Base-by-base conservation (phyloP, 2,329 filamentous ascomycete species). In the Venturia pyrina region DNA sequence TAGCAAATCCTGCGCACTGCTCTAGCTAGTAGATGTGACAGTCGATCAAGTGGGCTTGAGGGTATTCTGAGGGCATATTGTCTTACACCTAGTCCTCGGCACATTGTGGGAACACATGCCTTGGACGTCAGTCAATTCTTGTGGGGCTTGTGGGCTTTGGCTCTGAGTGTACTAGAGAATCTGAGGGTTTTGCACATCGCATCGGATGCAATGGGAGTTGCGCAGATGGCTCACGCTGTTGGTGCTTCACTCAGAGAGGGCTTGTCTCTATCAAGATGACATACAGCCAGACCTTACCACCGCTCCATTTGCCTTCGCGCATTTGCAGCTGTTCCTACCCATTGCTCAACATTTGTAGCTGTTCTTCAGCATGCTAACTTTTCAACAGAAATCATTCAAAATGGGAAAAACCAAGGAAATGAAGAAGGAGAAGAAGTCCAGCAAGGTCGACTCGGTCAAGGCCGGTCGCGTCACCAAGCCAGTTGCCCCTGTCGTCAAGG, bases 401-500 rank as follows among this genome's bases (percentile, higher is more conserved):
- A 63, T 66, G 59, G 64, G 43, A 17, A 44, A 57, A 11, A 64
- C 41, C 66, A 60, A 48, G 50, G 65, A 37, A 69, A 75, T 76
- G 74, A 89, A 89, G 80, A 82, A 87, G 74, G 79, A 80, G 76
- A 85, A 85, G 78, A 85, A 85, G 79, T 74, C 63, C 70, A 76
- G 79, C 72, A 81, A 82, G 73, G 75, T 79, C 71, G 77, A 79
- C 72, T 74, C 78, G 71, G 85, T 87, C 77, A 90, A 90, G 82
- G 82, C 82, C 71, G 86, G 82, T 70, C 84, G 84, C 70, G 82
- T 90, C 72, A 84, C 83, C 79, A 92, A 91, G 82, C 75, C 86
- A 64, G 82, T 88, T 76, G 83, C 83, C 69, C 78, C 86, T 74
- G 88, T 86, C 78, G 78, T 82, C 68, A 89, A 89, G 81, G 83